Base-by-base conservation (phyloP, 1,139 yeast genomes). In the Petasospora rhodanensis region DNA sequence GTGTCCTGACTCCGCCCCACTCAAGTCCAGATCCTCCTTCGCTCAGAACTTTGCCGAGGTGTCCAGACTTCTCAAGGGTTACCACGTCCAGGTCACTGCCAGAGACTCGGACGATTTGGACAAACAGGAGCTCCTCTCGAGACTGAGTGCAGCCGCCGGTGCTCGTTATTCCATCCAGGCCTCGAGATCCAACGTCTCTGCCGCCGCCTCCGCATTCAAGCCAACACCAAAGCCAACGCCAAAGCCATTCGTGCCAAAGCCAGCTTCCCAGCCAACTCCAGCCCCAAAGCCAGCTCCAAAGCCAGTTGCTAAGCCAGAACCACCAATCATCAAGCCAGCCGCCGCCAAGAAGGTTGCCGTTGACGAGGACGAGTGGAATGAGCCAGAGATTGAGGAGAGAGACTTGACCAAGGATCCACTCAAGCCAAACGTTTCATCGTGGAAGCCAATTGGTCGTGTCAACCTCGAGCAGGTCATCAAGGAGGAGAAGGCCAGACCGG, bases 11-110 rank as follows among this genome's bases (percentile, higher is more conserved):
- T 76, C 80, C 37, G 79, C 89, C n/a, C 84, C 89, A 7, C 66
- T 83, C 49, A 81, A 79, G 56, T 68, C 79, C 24, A 70, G 86
- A 50, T 72, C 84, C 38, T 78, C 87, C 2, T 82, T 79, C 60
- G 87, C 89, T 18, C 63, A 76, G 44, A 82, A 82, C 58, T 79
- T 81, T 47, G 85, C 85, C 28, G 82, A 78, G 26, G 82, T 82
- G 12, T 74, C 89, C 19, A 75, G 69, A 40, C 66, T 77, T 16
- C 68, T 82, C 49, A 70, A 70, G 46, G 95, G 95, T 24, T 91
- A 89, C 61, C 98, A 91, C 56, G 89, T 91, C 35, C 97, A 91
- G 61, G 79, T 93, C 45, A 86, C 96, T 26, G 98, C 97, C n/a
- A 76, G 97, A 61, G 94, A 85, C 54, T 71, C 76, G 34, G 96